Evolutionary conservation across 176 grass and related monocot species (phyloP).

Genomic region (Carex scoparia): DNA sequence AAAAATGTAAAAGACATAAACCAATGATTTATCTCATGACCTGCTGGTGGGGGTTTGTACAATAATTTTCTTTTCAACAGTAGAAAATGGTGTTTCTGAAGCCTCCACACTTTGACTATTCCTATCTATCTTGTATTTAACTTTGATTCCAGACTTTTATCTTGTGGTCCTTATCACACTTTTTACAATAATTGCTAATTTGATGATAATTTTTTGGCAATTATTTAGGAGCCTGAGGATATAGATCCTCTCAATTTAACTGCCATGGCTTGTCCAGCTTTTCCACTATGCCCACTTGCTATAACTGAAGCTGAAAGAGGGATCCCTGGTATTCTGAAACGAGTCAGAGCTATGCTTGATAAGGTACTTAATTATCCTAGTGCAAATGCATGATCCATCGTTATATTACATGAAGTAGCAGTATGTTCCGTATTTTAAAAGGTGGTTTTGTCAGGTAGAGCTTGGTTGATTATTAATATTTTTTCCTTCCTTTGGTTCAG

Average conservation of each 20-base stretch:
- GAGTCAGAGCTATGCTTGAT: constrained; percentile 74
- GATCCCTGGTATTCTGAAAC: constrained; percentile 73
- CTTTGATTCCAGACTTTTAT: background rate
- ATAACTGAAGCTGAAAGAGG: constrained; percentile 95
- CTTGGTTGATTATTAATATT: background rate
- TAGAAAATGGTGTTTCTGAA: background rate
- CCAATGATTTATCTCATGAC: background rate
- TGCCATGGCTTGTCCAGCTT: constrained; percentile 89
- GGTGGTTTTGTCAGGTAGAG: background rate
- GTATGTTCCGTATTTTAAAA: background rate
- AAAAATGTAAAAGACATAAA: background rate
- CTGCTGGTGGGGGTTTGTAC: background rate
- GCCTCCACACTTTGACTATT: background rate
- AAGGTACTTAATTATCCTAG: constrained; percentile 50
- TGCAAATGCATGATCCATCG: background rate
- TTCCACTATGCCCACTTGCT: constrained; percentile 86
- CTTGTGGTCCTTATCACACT: background rate
- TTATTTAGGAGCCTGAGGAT: constrained; percentile 61
- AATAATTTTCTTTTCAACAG: background rate
- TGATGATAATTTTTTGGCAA: constrained; percentile 1
- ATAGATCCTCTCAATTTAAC: constrained; percentile 88
- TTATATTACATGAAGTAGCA: background rate
- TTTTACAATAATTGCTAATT: background rate
- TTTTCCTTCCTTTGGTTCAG: constrained; percentile 22
- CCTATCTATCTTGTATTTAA: background rate